These are phyloP conservation scores for Kwoniella europaea DNA, from an alignment of 768 basidiomycete genomes.

Conservation along the genomic window DNA sequence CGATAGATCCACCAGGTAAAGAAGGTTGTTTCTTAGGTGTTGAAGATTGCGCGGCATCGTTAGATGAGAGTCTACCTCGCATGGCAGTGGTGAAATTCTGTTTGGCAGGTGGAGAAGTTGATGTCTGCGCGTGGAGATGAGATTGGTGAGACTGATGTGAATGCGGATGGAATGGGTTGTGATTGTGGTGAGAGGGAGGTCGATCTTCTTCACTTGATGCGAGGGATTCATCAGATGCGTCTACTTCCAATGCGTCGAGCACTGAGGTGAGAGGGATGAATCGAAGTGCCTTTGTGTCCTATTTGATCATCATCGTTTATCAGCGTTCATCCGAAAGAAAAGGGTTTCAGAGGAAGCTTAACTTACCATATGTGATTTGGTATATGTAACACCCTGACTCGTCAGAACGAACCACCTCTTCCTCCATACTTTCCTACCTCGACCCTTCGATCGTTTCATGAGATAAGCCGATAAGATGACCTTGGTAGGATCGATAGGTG, in stretches of 20 bases:
- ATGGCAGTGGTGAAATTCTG: conserved; percentile 14
- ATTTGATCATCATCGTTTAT: conserved; percentile 17
- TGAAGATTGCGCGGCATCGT: conserved; percentile 20
- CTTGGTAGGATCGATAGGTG: conserved; percentile 70
- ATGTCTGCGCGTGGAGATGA: neutral
- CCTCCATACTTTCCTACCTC: conserved; percentile 90
- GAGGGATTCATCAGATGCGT: conserved; percentile 56
- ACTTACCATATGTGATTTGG: conserved; percentile 91
- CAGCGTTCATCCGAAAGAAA: neutral
- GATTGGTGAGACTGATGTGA: conserved; percentile 8
- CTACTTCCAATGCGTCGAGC: conserved; percentile 88
- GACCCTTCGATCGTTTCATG: conserved; percentile 82
- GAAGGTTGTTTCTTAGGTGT: neutral
- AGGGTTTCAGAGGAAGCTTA: neutral
- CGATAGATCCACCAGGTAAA: neutral
- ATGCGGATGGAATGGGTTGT: conserved; percentile 13
- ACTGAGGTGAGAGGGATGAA: conserved; percentile 83
- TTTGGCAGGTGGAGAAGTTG: conserved; percentile 19
- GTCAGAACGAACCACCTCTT: conserved; percentile 98
- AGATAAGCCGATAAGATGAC: conserved; percentile 85
- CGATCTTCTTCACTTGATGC: conserved; percentile 54
- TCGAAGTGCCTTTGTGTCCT: conserved; percentile 90
- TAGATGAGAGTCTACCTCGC: conserved; percentile 18
- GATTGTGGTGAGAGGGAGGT: conserved; percentile 17
- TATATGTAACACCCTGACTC: conserved; percentile 83